Conservation (phyloP, 805 yeast genomes). For the Cyberlindnera mrakii region DNA sequence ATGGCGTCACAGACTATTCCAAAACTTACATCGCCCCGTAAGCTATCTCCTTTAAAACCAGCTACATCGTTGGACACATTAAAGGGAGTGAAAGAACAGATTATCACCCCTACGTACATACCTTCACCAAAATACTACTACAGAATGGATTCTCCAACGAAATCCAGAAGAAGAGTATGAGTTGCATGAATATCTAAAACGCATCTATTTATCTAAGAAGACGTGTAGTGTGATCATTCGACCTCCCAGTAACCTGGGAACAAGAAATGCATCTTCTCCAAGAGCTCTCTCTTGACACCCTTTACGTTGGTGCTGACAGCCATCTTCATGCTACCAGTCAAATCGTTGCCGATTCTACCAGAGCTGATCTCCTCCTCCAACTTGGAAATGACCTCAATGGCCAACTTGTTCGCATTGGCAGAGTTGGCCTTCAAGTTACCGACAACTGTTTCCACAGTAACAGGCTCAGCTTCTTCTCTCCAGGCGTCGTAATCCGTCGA, state of each 20-base stretch:
- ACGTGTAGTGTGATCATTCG: slow-evolving; percentile 3
- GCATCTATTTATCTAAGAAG: not conserved
- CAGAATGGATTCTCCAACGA: slow-evolving; percentile 27
- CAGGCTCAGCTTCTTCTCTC: slow-evolving; percentile 94
- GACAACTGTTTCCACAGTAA: slow-evolving; percentile 95
- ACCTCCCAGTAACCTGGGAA: slow-evolving; percentile 88
- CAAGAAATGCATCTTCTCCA: slow-evolving; percentile 76
- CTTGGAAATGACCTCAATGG: slow-evolving; percentile 59
- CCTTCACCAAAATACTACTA: slow-evolving; percentile 26
- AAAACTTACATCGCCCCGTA: slow-evolving; percentile 5
- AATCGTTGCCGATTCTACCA: slow-evolving; percentile 63
- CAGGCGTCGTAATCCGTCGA: slow-evolving; percentile 98
- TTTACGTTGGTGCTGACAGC: slow-evolving; percentile 72
- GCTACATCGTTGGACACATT: slow-evolving; percentile 2
- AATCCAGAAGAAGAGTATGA: slow-evolving; percentile 22
- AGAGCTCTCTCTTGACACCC: slow-evolving; percentile 66
- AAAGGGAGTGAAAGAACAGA: slow-evolving; percentile 2
- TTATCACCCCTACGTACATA: slow-evolving; percentile 22
- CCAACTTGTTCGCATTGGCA: slow-evolving; percentile 76
- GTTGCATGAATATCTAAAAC: not conserved
- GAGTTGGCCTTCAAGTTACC: slow-evolving; percentile 85
- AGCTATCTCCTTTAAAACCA: slow-evolving; percentile 3
- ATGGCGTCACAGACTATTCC: slow-evolving; percentile 21
- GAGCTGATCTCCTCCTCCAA: slow-evolving; percentile 55
- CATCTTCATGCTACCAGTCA: slow-evolving; percentile 71